Percentiles rank a stretch among this genome's conserved stretches.
Evolutionary conservation across 78 protist genomes (phyloP).

Genomic region (Dictyostelium discoideum): dicty_2.7 NC_007089.4:3353501-3354000

Average conservation of each 20-base stretch:
- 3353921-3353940: no score
- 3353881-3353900: neutral
- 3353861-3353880: constrained; percentile 32
- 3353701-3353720: neutral
- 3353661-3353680: neutral
- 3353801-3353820: constrained; percentile 81
- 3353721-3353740: constrained; percentile 50
- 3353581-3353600: constrained; percentile 55
- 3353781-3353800: constrained; percentile 95
- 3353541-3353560: constrained; percentile 31
- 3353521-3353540: constrained; percentile 91
- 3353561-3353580: constrained; percentile 78
- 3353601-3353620: constrained; percentile 85
- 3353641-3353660: constrained; percentile 41
- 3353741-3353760: constrained; percentile 49
- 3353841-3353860: constrained; percentile 54
- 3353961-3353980: no score
- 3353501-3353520: constrained; percentile 76
- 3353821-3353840: constrained; percentile 11
- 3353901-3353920: neutral
- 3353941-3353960: no score
- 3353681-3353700: constrained; percentile 22
- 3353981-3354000: no score
- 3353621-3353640: constrained; percentile 91
- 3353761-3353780: constrained; percentile 87